A percentile compares a stretch with the other conserved stretches of the same genome.
These are phyloP conservation scores for thale cress (Arabidopsis thaliana) DNA, from an alignment of 345 rosid species.

Conservation along the genomic window TAIR10.1 NC_003070.9:4060501-4061000, in stretches of 20 bases:
- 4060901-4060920: no score
- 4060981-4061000: no score
- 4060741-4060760: neutral
- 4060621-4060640: neutral
- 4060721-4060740: neutral
- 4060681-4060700: neutral
- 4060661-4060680: neutral
- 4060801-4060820: no score
- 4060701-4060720: neutral
- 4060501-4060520: conserved; percentile 28
- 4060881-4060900: no score
- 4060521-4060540: conserved; percentile 1
- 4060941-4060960: no score
- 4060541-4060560: neutral
- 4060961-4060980: no score
- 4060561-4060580: neutral
- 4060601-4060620: neutral
- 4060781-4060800: no score
- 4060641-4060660: neutral
- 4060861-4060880: no score
- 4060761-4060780: no score
- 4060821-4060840: no score
- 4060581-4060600: neutral
- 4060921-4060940: no score
- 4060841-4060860: no score